These are phyloP conservation scores for Penicillium lividum DNA, from an alignment of 495 filamentous ascomycete genomes.

Conservation along the genomic window DNA sequence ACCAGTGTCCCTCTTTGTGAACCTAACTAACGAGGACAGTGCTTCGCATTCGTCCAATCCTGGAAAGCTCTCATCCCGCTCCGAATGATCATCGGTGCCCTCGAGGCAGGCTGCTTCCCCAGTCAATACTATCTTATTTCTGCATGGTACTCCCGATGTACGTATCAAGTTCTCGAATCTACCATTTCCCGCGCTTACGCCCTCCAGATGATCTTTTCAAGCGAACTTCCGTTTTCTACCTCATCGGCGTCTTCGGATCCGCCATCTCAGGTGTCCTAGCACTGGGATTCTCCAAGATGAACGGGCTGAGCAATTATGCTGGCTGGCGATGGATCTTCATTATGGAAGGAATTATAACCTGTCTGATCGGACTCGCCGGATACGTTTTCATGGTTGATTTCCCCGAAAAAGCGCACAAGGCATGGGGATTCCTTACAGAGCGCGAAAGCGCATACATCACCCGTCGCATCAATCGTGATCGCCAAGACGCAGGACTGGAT, in stretches of 20 bases:
- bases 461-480: slow-evolving; percentile 51
- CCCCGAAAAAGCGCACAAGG: slow-evolving; percentile 43
- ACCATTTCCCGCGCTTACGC: neutral
- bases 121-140: slow-evolving; percentile 18
- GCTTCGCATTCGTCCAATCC: slow-evolving; percentile 47
- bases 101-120: slow-evolving; percentile 51
- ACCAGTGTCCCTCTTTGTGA: too few species aligned
- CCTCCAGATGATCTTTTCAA: slow-evolving; percentile 42
- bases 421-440: slow-evolving; percentile 46
- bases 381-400: slow-evolving; percentile 54
- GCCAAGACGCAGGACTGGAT: slow-evolving; percentile 45
- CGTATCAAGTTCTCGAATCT: neutral
- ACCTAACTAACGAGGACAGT: neutral
- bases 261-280: slow-evolving; percentile 59
- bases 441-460: slow-evolving; percentile 49
- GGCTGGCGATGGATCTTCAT: slow-evolving; percentile 58
- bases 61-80: slow-evolving; percentile 50
- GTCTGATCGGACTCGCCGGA: slow-evolving; percentile 31
- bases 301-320: slow-evolving; percentile 34
- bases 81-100: slow-evolving; percentile 54
- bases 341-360: slow-evolving; percentile 31
- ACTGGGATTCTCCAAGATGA: slow-evolving; percentile 55
- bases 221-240: slow-evolving; percentile 58
- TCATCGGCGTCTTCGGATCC: slow-evolving; percentile 52
- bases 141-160: slow-evolving; percentile 18